phyloP scores from a whole-genome alignment of 2,329 filamentous ascomycete genomes.

The Penicillium psychrosexuale region DNA sequence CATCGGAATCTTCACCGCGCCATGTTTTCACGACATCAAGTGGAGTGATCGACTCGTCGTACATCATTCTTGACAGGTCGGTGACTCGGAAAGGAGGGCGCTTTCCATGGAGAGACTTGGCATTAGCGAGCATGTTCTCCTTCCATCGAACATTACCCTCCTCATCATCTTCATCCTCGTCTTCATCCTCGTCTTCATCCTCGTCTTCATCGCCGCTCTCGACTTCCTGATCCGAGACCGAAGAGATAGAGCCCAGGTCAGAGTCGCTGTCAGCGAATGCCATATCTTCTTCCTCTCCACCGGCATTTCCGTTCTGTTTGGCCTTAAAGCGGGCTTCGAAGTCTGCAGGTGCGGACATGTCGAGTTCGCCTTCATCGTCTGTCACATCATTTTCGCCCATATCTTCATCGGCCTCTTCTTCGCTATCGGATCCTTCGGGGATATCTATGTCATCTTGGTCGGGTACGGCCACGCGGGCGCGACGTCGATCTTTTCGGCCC shows the following conservation, averaged over 20 bases:
- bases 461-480: constrained; percentile 51
- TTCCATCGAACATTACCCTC: constrained; percentile 88
- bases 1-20: constrained; percentile 64
- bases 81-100: constrained; percentile 71
- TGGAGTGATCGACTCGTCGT: constrained; percentile 75
- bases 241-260: constrained; percentile 83
- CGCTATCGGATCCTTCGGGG: constrained; percentile 56
- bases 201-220: constrained; percentile 49
- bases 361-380: constrained; percentile 36
- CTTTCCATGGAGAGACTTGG: constrained; percentile 66
- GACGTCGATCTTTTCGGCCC: constrained; percentile 54
- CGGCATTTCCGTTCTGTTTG: constrained; percentile 52
- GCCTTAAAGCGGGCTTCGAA: constrained; percentile 45
- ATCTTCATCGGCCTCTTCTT: constrained; percentile 52
- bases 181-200: constrained; percentile 46
- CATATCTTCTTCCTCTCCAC: constrained; percentile 64
- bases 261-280: constrained; percentile 97
- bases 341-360: constrained; percentile 42
- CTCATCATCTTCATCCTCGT: constrained; percentile 49
- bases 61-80: constrained; percentile 84
- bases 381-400: constrained; percentile 48
- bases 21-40: constrained; percentile 74
- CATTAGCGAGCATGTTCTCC: constrained; percentile 73
- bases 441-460: constrained; percentile 51
- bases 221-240: constrained; percentile 54